These are phyloP conservation scores for Corrigiola litoralis DNA, from an alignment of 179 eudicot genomes.

Conservation along the genomic window DNA sequence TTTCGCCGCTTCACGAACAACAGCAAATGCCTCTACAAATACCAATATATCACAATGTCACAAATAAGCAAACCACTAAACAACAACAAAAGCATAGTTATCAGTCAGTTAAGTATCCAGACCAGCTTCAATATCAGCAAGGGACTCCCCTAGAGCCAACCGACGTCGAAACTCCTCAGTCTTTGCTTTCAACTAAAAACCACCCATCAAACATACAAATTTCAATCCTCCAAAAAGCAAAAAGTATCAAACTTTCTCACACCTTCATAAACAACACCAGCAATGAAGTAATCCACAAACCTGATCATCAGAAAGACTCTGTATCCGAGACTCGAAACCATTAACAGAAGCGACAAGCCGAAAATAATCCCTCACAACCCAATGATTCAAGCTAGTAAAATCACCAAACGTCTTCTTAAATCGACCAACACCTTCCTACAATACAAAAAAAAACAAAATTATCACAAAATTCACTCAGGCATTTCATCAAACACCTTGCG, in stretches of 20 bases:
- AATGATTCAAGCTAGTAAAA: constrained; percentile 62
- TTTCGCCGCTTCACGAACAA: constrained; percentile 96
- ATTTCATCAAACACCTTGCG: constrained; percentile 36
- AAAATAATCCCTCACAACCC: constrained; percentile 89
- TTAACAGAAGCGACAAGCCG: constrained; percentile 81
- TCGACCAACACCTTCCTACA: constrained; percentile 56
- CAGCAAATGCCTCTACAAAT: constrained; percentile 89
- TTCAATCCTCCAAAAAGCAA: background rate
- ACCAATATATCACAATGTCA: constrained; percentile 13
- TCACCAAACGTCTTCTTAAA: constrained; percentile 58
- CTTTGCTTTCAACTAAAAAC: constrained; percentile 62
- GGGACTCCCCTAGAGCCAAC: constrained; percentile 65
- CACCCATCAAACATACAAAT: constrained; percentile 6
- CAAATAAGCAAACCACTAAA: background rate
- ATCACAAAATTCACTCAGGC: constrained; percentile 16
- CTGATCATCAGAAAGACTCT: constrained; percentile 75
- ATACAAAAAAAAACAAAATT: background rate
- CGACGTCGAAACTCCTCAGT: constrained; percentile 74
- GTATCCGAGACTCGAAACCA: constrained; percentile 52
- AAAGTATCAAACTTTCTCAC: background rate
- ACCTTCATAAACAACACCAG: background rate
- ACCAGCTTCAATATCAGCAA: constrained; percentile 97
- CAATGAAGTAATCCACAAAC: constrained; percentile 41
- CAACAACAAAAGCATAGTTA: background rate
- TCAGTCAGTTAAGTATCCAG: background rate